phyloP scores from a whole-genome alignment of 257 asterid genomes.

The Solanum chilense region DNA sequence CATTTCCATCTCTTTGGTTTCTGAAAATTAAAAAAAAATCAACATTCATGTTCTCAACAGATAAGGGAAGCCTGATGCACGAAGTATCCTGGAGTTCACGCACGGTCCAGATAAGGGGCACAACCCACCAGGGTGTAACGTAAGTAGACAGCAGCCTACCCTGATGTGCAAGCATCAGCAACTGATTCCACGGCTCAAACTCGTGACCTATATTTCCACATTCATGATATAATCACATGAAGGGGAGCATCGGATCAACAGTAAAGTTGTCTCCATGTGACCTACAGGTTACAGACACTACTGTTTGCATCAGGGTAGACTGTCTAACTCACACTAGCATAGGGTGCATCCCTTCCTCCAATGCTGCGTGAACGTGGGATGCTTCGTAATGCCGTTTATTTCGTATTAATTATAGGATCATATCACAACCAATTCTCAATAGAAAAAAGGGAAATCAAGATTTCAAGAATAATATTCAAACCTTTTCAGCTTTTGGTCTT shows the following conservation, averaged over 20 bases:
- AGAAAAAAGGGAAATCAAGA: background rate
- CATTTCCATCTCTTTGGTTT: constrained; percentile 50
- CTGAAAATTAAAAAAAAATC: constrained; percentile 9
- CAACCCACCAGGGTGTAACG: background rate
- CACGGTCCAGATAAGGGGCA: background rate
- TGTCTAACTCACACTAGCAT: background rate
- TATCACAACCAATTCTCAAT: background rate
- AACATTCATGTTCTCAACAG: background rate
- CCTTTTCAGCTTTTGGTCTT: constrained; percentile 52
- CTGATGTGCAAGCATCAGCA: background rate
- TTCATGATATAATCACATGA: background rate
- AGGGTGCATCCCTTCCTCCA: background rate
- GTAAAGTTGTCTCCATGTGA: background rate
- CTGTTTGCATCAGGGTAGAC: background rate
- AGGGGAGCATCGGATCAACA: background rate
- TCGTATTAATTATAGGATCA: background rate
- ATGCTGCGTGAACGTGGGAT: background rate
- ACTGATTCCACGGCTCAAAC: background rate
- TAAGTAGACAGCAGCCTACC: background rate
- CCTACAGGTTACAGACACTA: background rate
- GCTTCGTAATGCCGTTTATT: background rate
- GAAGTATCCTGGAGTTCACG: background rate
- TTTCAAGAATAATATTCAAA: background rate
- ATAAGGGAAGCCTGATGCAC: background rate
- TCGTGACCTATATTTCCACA: background rate